Percentiles rank a stretch among this genome's conserved stretches.
These are phyloP conservation scores for Neospora caninum DNA, from an alignment of 169 alveolate species.

Conservation along the genomic window DNA sequence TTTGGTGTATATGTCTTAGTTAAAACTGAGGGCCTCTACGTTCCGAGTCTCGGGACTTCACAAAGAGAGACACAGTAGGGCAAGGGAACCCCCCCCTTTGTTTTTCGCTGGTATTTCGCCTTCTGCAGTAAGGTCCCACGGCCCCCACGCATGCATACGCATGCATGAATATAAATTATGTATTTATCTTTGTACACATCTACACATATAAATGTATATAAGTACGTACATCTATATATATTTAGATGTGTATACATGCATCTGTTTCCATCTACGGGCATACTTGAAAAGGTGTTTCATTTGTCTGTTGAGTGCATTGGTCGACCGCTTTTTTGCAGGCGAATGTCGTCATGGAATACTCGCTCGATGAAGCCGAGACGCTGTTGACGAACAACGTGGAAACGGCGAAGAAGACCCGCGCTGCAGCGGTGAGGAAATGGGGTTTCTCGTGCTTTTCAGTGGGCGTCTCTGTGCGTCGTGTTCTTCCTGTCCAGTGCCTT, in stretches of 20 bases:
- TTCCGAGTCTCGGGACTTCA: too few relatives aligned
- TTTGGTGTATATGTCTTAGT: too few relatives aligned
- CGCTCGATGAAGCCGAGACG: constrained; percentile 85
- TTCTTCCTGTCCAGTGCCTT: too few relatives aligned
- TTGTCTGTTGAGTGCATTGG: background rate
- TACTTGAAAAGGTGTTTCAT: too few relatives aligned
- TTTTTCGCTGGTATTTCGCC: too few relatives aligned
- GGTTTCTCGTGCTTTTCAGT: background rate
- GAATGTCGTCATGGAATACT: constrained; percentile 86
- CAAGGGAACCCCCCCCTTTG: too few relatives aligned
- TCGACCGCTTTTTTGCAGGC: constrained; percentile 77
- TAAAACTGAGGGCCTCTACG: too few relatives aligned
- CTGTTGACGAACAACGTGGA: constrained; percentile 80
- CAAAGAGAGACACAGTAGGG: too few relatives aligned
- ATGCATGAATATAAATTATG: background rate
- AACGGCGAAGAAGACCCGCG: constrained; percentile 74
- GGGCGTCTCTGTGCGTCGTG: background rate
- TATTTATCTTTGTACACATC: background rate
- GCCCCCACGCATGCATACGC: too few relatives aligned
- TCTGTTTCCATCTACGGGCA: background rate
- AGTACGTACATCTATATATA: background rate
- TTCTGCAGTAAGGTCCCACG: too few relatives aligned
- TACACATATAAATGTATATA: background rate
- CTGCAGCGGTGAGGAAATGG: constrained; percentile 66
- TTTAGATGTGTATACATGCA: background rate